A percentile compares a stretch with the other conserved stretches of the same genome.
phyloP scores from a whole-genome alignment of 768 basidiomycete genomes.

The Termitomyces sp. region DNA sequence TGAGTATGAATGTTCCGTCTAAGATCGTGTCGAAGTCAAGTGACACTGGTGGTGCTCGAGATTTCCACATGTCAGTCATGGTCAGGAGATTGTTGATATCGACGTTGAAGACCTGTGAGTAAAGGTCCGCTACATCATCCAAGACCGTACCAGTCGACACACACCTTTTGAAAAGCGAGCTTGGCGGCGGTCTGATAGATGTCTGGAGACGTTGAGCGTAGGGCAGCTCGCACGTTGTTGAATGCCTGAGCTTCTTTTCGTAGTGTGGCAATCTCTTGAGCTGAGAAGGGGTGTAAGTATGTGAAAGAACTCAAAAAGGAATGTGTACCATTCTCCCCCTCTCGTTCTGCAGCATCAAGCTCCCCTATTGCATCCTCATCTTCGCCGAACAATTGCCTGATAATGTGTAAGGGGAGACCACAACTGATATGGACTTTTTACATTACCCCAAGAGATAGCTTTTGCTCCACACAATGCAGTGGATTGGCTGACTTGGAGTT shows the following conservation, averaged over 20 bases:
- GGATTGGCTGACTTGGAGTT: constrained; percentile 94
- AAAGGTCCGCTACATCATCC: not conserved
- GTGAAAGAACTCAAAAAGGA: not conserved
- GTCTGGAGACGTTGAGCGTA: constrained; percentile 39
- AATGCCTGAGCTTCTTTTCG: constrained; percentile 89
- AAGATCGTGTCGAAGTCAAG: constrained; percentile 78
- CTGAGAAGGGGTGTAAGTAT: constrained; percentile 33
- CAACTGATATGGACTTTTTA: constrained; percentile 1
- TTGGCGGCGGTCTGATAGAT: constrained; percentile 48
- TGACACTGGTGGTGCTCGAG: constrained; percentile 79
- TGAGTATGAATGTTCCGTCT: constrained; percentile 51
- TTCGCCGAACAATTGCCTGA: constrained; percentile 90
- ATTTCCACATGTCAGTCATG: constrained; percentile 98
- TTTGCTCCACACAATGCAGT: constrained; percentile 99
- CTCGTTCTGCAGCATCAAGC: constrained; percentile 86
- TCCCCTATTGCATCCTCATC: constrained; percentile 80
- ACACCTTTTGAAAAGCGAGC: constrained; percentile 81
- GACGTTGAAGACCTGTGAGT: constrained; percentile 69
- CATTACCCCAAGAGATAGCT: constrained; percentile 88
- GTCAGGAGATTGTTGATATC: constrained; percentile 86
- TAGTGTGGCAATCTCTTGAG: constrained; percentile 84
- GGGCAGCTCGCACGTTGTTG: constrained; percentile 65
- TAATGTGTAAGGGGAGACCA: constrained; percentile 1
- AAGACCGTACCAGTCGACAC: not conserved
- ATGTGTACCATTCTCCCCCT: constrained; percentile 84